Conservation (phyloP, 176 grass and related monocot genomes). For the Alloteropsis semialata region DNA sequence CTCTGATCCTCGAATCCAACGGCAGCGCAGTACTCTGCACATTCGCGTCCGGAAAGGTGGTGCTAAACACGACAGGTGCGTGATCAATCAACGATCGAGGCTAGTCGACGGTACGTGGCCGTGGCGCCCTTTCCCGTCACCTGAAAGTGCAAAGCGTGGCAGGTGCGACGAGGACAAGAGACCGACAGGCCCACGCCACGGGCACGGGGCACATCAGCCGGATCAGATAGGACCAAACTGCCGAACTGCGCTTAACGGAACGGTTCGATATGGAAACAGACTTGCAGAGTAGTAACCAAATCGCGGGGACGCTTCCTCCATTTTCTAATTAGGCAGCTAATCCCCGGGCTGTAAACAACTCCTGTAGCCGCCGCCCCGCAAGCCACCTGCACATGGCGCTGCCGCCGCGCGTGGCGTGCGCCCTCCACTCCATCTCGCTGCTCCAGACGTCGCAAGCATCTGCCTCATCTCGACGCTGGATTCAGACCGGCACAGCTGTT, state of each 20-base stretch:
- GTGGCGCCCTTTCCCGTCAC: neutral
- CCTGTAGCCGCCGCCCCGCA: neutral
- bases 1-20: neutral
- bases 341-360: neutral
- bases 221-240: neutral
- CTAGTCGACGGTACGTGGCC: neutral
- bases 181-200: neutral
- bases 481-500: neutral
- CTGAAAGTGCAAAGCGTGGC: neutral
- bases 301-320: neutral
- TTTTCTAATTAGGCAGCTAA: neutral
- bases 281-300: neutral
- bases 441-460: neutral
- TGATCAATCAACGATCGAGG: neutral
- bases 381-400: constrained; percentile 28
- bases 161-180: neutral
- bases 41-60: neutral
- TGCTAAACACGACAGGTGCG: neutral
- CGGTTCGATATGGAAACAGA: neutral
- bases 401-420: neutral
- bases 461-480: neutral
- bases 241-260: too few species aligned
- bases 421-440: too few species aligned
- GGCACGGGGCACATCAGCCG: neutral
- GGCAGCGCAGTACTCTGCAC: neutral